These are phyloP conservation scores for Neofusicoccum sp. DNA, from an alignment of 2,329 filamentous ascomycete species.

Conservation along the genomic window DNA sequence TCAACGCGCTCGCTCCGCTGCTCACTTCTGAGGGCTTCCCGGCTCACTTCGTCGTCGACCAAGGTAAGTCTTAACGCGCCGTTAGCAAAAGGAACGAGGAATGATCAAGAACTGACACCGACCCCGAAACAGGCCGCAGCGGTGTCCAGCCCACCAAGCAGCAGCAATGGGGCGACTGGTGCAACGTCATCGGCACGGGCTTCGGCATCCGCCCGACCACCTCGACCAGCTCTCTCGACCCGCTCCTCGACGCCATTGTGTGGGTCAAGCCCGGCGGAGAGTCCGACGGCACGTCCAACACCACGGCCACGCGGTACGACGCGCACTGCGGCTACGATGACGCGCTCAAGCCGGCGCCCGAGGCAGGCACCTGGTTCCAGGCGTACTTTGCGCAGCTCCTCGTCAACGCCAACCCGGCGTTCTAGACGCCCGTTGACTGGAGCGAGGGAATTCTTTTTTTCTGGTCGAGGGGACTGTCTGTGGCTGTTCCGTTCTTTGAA, in stretches of 20 bases:
- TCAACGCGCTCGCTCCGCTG: constrained; percentile 52
- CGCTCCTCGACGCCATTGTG: constrained; percentile 63
- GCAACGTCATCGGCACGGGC: constrained; percentile 62
- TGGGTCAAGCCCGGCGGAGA: constrained; percentile 68
- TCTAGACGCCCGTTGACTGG: not conserved
- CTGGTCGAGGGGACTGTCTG: not conserved
- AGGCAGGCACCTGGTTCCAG: constrained; percentile 68
- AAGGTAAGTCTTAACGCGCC: constrained; percentile 20
- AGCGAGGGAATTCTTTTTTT: not conserved
- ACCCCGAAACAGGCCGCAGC: constrained; percentile 46
- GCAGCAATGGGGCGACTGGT: constrained; percentile 64
- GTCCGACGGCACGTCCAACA: constrained; percentile 47
- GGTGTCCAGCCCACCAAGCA: constrained; percentile 60
- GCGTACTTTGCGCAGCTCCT: constrained; percentile 40
- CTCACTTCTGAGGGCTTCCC: constrained; percentile 49
- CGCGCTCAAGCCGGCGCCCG: constrained; percentile 63
- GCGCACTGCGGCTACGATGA: constrained; percentile 54
- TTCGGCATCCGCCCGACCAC: constrained; percentile 64
- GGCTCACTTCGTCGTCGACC: constrained; percentile 56
- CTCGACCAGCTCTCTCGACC: constrained; percentile 53
- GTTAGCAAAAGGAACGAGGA: too few relatives aligned
- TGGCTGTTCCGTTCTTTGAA: not conserved
- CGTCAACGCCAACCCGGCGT: constrained; percentile 33
- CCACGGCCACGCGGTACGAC: constrained; percentile 52
- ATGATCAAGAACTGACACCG: constrained; percentile 1